Conservation (phyloP, 2,329 filamentous ascomycete genomes). For the Herpotrichia juniperi region DNA sequence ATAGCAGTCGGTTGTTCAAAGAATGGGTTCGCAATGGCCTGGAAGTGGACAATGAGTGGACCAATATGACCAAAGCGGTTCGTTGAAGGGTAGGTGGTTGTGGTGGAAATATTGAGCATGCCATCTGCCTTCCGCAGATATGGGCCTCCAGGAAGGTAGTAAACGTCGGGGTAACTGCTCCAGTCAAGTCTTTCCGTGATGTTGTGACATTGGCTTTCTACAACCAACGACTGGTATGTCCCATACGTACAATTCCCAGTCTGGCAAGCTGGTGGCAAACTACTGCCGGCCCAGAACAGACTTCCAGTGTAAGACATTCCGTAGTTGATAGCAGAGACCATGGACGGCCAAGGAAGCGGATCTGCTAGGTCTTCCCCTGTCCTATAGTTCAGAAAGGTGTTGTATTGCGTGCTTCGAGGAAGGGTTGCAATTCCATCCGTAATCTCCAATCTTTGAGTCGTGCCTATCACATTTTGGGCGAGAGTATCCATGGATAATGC, state of each 20-base stretch:
- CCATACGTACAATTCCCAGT: slow-evolving; percentile 14
- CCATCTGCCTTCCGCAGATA: slow-evolving; percentile 7
- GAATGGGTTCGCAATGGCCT: slow-evolving; percentile 8
- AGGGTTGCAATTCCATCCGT: slow-evolving; percentile 3
- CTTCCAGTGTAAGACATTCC: slow-evolving; percentile 11
- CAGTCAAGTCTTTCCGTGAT: slow-evolving; percentile 3
- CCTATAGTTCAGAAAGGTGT: slow-evolving; percentile 1
- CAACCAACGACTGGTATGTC: slow-evolving; percentile 9
- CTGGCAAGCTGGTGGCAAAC: slow-evolving; percentile 2
- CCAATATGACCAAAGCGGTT: slow-evolving; percentile 6
- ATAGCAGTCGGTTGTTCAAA: slow-evolving; percentile 8
- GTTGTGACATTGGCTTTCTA: slow-evolving; percentile 8
- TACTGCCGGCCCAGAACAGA: slow-evolving; percentile 1
- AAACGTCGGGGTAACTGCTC: neutral
- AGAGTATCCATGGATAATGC: slow-evolving; percentile 11
- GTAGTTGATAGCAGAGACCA: slow-evolving; percentile 12
- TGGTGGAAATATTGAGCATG: slow-evolving; percentile 7
- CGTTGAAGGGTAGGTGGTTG: slow-evolving; percentile 2
- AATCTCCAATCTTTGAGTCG: neutral
- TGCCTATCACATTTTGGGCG: slow-evolving; percentile 11
- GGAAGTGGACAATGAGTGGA: slow-evolving; percentile 10
- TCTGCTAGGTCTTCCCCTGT: slow-evolving; percentile 3
- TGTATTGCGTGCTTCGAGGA: slow-evolving; percentile 8
- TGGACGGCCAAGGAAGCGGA: slow-evolving; percentile 2
- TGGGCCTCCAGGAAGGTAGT: slow-evolving; percentile 4